phyloP scores from a whole-genome alignment of 2,329 filamentous ascomycete genomes.

The Microsporum ferrugineum region DNA sequence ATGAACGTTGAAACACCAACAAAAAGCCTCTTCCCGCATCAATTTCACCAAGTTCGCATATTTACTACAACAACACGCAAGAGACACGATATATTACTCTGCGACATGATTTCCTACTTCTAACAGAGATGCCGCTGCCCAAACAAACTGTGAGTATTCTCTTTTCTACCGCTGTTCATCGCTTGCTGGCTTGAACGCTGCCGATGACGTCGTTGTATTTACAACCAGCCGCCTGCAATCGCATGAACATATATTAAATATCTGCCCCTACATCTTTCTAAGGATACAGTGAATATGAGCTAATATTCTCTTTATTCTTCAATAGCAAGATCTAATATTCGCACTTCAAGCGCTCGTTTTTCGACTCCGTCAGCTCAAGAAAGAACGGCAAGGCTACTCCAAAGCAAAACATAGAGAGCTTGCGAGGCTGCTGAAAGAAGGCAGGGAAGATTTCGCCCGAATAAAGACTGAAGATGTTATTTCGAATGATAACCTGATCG shows the following conservation, averaged over 20 bases:
- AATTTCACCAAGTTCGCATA: background rate
- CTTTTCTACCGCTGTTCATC: background rate
- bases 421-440: slow-evolving; percentile 16
- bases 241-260: background rate
- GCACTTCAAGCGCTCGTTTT: slow-evolving; percentile 15
- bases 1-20: background rate
- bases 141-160: slow-evolving; percentile 14
- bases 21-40: background rate
- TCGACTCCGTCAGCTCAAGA: slow-evolving; percentile 17
- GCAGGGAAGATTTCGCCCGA: slow-evolving; percentile 17
- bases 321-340: slow-evolving; percentile 15
- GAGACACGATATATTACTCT: background rate
- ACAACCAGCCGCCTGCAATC: background rate
- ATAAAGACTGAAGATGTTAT: slow-evolving; percentile 19
- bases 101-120: background rate
- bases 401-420: slow-evolving; percentile 17
- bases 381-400: slow-evolving; percentile 17
- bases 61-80: background rate
- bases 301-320: background rate
- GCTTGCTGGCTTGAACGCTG: background rate
- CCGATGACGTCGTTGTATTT: background rate
- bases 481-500: slow-evolving; percentile 16
- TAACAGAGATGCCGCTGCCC: slow-evolving; percentile 12
- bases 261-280: background rate
- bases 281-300: background rate